These are phyloP conservation scores for Sporothrix inflata DNA, from an alignment of 2,329 filamentous ascomycete species.

Conservation along the genomic window DNA sequence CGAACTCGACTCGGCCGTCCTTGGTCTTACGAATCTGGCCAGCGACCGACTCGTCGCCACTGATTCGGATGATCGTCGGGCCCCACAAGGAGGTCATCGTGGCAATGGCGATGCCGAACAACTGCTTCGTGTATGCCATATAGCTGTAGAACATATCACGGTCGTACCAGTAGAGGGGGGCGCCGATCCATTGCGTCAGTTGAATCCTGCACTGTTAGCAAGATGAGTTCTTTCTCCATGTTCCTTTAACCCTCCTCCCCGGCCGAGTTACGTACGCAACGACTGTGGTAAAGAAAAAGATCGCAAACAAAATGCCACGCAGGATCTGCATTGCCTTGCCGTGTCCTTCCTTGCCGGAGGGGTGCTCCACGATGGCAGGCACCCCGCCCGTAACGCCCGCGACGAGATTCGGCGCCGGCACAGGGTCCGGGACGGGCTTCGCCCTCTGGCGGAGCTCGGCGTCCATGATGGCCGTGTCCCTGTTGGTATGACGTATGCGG, in stretches of 20 bases:
- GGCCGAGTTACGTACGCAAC: slow-evolving; percentile 48
- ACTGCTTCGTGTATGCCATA: slow-evolving; percentile 85
- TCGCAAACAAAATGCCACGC: slow-evolving; percentile 54
- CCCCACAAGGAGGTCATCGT: slow-evolving; percentile 86
- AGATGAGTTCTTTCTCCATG: neutral
- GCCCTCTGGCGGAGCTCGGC: slow-evolving; percentile 45
- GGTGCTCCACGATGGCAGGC: slow-evolving; percentile 45
- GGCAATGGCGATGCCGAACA: slow-evolving; percentile 76
- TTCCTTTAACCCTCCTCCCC: neutral
- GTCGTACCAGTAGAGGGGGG: slow-evolving; percentile 75
- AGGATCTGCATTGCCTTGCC: slow-evolving; percentile 54
- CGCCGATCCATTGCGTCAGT: slow-evolving; percentile 73
- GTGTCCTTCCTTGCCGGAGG: slow-evolving; percentile 59
- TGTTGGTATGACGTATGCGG: slow-evolving; percentile 12
- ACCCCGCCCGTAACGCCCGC: slow-evolving; percentile 30
- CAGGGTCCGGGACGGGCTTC: slow-evolving; percentile 31
- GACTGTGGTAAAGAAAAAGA: slow-evolving; percentile 57
- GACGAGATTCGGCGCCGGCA: slow-evolving; percentile 41
- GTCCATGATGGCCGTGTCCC: slow-evolving; percentile 35
- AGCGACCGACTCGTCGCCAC: slow-evolving; percentile 77
- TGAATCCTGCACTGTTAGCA: slow-evolving; percentile 56
- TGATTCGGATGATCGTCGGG: slow-evolving; percentile 80
- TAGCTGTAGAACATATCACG: slow-evolving; percentile 80
- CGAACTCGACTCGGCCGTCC: slow-evolving; percentile 75
- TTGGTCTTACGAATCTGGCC: slow-evolving; percentile 71